A percentile compares a stretch with the other conserved stretches of the same genome.
These are phyloP conservation scores for Pisolithus microcarpus DNA, from an alignment of 768 basidiomycete species.

Conservation along the genomic window DNA sequence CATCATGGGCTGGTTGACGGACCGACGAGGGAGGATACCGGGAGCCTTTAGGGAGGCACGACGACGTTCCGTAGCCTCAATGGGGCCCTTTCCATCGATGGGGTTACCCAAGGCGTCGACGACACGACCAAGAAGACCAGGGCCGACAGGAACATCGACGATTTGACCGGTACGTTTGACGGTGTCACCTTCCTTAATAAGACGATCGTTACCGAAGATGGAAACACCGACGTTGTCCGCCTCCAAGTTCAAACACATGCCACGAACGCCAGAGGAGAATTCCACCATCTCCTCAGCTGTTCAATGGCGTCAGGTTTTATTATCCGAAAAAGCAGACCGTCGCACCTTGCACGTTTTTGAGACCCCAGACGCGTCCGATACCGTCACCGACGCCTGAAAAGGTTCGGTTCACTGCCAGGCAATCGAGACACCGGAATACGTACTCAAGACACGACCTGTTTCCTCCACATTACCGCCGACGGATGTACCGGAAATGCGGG, in stretches of 20 bases:
- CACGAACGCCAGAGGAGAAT: constrained; percentile 99
- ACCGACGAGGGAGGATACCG: constrained; percentile 97
- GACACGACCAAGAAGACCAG: constrained; percentile 95
- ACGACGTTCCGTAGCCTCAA: constrained; percentile 87
- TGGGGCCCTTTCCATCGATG: constrained; percentile 98
- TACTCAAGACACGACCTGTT: constrained; percentile 97
- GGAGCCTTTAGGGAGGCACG: constrained; percentile 98
- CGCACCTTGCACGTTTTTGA: constrained; percentile 94
- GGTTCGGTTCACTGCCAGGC: constrained; percentile 5
- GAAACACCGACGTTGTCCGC: constrained; percentile 99
- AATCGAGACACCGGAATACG: constrained; percentile 25
- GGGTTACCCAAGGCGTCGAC: constrained; percentile 99
- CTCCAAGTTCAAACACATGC: constrained; percentile 99
- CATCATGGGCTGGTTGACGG: constrained; percentile 99
- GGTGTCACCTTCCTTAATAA: constrained; percentile 99
- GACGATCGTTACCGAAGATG: constrained; percentile 97
- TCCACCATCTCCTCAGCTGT: constrained; percentile 99
- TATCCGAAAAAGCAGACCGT: constrained; percentile 2
- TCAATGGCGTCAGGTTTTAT: constrained; percentile 4
- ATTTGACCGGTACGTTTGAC: constrained; percentile 99
- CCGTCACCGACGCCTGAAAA: constrained; percentile 93
- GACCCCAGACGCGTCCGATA: constrained; percentile 99
- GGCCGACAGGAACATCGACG: constrained; percentile 99
- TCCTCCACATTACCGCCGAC: constrained; percentile 95
- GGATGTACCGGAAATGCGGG: constrained; percentile 89